phyloP scores from a whole-genome alignment of 495 filamentous ascomycete genomes.

The Penicillium simplicissimum region DNA sequence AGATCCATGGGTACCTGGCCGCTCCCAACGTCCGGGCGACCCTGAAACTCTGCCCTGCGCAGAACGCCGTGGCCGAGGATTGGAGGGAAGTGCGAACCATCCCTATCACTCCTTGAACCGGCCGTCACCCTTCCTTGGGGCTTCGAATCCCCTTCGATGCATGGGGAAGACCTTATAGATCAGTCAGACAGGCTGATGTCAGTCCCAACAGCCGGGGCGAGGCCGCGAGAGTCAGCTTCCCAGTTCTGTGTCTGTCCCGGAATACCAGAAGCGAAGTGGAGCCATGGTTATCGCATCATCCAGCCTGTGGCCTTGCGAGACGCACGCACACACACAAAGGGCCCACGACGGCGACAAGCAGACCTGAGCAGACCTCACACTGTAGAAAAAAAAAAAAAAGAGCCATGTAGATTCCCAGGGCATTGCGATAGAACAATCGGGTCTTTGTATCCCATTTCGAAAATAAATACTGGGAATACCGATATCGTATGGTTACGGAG shows the following conservation, averaged over 20 bases:
- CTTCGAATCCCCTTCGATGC: constrained; percentile 8
- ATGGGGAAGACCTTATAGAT: background rate
- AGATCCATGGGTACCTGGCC: constrained; percentile 20
- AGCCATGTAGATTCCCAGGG: background rate
- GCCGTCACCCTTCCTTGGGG: constrained; percentile 1
- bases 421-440: background rate
- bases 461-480: background rate
- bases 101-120: background rate
- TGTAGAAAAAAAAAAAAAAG: background rate
- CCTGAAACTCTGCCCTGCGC: constrained; percentile 25
- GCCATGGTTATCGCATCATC: constrained; percentile 32
- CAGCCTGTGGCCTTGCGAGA: constrained; percentile 1
- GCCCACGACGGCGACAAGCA: background rate
- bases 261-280: constrained; percentile 24
- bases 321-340: background rate
- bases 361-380: background rate
- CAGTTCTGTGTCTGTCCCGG: constrained; percentile 14
- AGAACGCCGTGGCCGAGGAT: constrained; percentile 12
- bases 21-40: constrained; percentile 5
- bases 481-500: constrained; percentile 22
- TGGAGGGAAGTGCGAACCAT: constrained; percentile 1
- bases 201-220: background rate
- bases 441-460: background rate
- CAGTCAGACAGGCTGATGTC: constrained; percentile 1
- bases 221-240: constrained; percentile 12